Base-by-base conservation (phyloP, 2,329 filamentous ascomycete species). In the Ceratocystis harringtonii region DNA sequence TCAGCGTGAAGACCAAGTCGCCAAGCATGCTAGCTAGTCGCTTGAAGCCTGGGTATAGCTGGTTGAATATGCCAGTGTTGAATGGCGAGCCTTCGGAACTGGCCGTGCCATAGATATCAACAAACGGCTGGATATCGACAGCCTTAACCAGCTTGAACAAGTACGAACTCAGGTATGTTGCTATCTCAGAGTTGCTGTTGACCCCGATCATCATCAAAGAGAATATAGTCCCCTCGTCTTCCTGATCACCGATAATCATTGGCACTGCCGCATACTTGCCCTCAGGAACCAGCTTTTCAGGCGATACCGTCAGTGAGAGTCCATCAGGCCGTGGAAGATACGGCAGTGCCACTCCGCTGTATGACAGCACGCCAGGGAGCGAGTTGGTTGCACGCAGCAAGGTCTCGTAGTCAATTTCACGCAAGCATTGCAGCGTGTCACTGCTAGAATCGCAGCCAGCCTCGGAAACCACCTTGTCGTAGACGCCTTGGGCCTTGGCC, bases 171-270 rank as follows among this genome's bases (percentile, higher is more conserved):
- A 88, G 71, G 70, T 88, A 87, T 2, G 76, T 73, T 6, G 79
- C 75, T 0, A 88, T 67, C 2, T 83, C 73, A 0, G 73, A 74
- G 0, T 76, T 80, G 1, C 79, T 85, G 15, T 78, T 83, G 52
- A 87, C 75, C 70, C 86, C 85, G 30, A 72, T 70, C 64, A 84
- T 82, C 69, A 80, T 79, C 17, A 87, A 75, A 5, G 81, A 77
- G 71, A 87, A 87, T 3, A 87, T 72, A 0, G 84, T 85, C 6
- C 84, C 84, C 71, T 88, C 85, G 70, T 88, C 84, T 75, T 87
- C 83, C 72, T 84, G 81, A 70, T 84, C 78, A 50, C 85, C 84
- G 36, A 83, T 75, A 65, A 88, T 86, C 71, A 86, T 79, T 2
- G 85, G 84, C 0, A 87, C 81, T 0, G 69, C 76, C 30, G 82